A percentile compares a stretch with the other conserved stretches of the same genome.
These are phyloP conservation scores for Uncinocarpus reesii DNA, from an alignment of 2,329 filamentous ascomycete species.

Conservation along the genomic window DNA sequence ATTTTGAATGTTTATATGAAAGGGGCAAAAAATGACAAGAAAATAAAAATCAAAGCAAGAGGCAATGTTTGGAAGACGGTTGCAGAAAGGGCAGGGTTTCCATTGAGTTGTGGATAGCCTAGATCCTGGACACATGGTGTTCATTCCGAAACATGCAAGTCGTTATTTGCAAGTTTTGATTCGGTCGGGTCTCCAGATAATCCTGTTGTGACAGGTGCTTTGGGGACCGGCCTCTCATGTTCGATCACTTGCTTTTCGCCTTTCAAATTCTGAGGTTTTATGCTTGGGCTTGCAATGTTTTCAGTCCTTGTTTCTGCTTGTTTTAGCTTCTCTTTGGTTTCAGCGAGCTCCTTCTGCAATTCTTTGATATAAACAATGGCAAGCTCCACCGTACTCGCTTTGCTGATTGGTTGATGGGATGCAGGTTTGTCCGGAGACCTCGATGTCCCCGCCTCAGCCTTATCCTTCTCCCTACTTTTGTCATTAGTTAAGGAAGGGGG, in stretches of 20 bases:
- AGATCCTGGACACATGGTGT: too few relatives aligned
- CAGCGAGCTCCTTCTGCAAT: conserved; percentile 61
- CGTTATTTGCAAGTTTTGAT: not conserved
- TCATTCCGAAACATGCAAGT: not conserved
- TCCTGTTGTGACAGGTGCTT: not conserved
- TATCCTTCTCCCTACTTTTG: conserved; percentile 30
- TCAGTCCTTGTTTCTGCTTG: conserved; percentile 50
- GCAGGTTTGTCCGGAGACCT: conserved; percentile 39
- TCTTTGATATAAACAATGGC: conserved; percentile 92
- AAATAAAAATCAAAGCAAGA: not conserved
- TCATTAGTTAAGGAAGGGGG: conserved; percentile 45
- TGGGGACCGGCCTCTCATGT: not conserved
- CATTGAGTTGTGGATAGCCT: too few relatives aligned
- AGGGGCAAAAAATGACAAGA: not conserved
- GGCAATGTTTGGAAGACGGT: not conserved
- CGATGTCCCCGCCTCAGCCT: conserved; percentile 35
- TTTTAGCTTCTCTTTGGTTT: conserved; percentile 53
- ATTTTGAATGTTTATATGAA: too few relatives aligned
- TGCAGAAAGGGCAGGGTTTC: too few relatives aligned
- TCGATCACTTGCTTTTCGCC: not conserved
- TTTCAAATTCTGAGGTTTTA: not conserved
- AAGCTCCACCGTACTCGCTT: conserved; percentile 93
- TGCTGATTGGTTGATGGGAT: conserved; percentile 60
- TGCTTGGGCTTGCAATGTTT: not conserved
- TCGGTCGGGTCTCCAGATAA: not conserved